A percentile compares a stretch with the other conserved stretches of the same genome.
Evolutionary conservation across 1,284 basidiomycete genomes (phyloP).

Genomic region (Cutaneotrichosporon sp.): DNA sequence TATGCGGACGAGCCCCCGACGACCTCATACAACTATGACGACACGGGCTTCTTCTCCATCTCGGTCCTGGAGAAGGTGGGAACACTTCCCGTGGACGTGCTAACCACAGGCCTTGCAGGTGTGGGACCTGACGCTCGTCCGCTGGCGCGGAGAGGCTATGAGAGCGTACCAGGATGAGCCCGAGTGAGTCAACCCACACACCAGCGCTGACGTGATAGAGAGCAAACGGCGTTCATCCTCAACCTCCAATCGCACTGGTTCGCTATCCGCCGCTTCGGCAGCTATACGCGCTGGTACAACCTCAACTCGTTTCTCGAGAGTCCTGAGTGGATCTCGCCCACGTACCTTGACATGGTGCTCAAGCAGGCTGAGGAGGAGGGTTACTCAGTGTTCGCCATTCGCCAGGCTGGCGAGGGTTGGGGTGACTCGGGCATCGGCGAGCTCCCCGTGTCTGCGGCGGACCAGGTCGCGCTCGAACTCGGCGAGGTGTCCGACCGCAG

Average conservation of each 20-base stretch:
- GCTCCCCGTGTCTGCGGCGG: constrained; percentile 47
- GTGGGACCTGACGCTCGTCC: constrained; percentile 75
- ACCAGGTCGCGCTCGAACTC: constrained; percentile 45
- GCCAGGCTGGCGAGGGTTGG: constrained; percentile 46
- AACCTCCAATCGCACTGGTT: constrained; percentile 89
- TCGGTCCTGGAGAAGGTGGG: constrained; percentile 38
- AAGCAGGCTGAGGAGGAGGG: constrained; percentile 85
- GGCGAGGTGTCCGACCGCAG: constrained; percentile 41
- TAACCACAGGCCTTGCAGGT: constrained; percentile 65
- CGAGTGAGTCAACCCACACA: constrained; percentile 61
- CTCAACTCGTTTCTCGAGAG: constrained; percentile 72
- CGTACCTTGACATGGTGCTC: constrained; percentile 81
- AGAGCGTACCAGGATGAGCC: constrained; percentile 70
- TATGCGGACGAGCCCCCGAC: constrained; percentile 42
- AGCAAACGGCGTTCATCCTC: constrained; percentile 83
- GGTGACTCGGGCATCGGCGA: constrained; percentile 44
- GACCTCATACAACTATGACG: constrained; percentile 80
- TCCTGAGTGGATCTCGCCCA: constrained; percentile 80
- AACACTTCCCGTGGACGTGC: background rate
- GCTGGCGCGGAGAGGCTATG: constrained; percentile 86
- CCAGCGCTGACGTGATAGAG: constrained; percentile 55
- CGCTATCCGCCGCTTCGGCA: constrained; percentile 72
- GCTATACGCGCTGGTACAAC: constrained; percentile 77
- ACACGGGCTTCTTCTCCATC: constrained; percentile 84
- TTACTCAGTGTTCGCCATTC: constrained; percentile 84